phyloP scores from a whole-genome alignment of 192 early-diverging fungal species.

The Chytriomyces sp. region DNA sequence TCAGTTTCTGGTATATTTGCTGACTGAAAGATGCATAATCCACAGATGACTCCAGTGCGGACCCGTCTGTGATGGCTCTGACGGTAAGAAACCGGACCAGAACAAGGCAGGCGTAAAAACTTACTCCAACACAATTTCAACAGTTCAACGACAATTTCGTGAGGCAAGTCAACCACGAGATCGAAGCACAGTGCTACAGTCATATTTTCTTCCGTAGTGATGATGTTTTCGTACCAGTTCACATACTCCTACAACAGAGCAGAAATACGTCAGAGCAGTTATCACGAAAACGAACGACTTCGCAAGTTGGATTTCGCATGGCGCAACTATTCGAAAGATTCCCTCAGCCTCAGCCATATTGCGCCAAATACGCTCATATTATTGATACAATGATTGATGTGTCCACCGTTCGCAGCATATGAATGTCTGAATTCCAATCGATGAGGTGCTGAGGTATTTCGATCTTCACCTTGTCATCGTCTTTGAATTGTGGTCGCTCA shows the following conservation, averaged over 20 bases:
- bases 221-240: conserved; percentile 29
- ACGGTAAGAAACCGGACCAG: neutral
- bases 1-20: conserved; percentile 30
- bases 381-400: neutral
- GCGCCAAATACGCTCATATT: neutral
- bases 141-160: conserved; percentile 18
- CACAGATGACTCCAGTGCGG: neutral
- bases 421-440: too few species aligned
- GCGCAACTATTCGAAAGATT: too few species aligned
- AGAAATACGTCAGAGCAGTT: neutral
- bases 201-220: conserved; percentile 24
- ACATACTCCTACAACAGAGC: conserved; percentile 17
- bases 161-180: conserved; percentile 16
- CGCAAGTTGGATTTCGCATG: neutral
- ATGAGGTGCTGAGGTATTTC: too few species aligned
- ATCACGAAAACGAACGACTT: neutral
- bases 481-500: conserved; percentile 28
- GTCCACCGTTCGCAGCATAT: too few species aligned
- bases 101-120: neutral
- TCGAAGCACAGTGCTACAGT: conserved; percentile 25
- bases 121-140: conserved; percentile 18
- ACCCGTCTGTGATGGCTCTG: neutral
- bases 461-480: conserved; percentile 1
- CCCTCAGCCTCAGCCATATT: too few species aligned
- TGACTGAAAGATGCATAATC: neutral